Base-by-base conservation (phyloP, 1,284 basidiomycete genomes). In the Leccinum variabile region DNA sequence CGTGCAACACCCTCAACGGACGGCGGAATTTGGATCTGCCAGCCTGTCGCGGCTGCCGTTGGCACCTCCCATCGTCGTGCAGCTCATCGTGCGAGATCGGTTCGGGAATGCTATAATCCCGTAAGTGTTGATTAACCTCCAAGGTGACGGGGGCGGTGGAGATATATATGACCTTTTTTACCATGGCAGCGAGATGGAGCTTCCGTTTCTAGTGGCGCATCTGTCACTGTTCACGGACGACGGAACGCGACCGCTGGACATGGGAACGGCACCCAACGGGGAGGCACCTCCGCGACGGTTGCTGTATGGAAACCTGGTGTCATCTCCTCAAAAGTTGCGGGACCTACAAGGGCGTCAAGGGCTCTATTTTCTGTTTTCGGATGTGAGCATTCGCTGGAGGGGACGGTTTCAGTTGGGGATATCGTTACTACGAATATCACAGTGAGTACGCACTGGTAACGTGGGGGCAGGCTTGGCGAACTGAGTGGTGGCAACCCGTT, bases 311-410 rank as follows among this genome's bases (percentile, higher is more conserved):
- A 91, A 89, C 63, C 79, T 95, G 30, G 92, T 95, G 32, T 88
- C 94, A 13, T 89, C 89, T 1, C 85, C 92, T 1, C 86, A 92
- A 53, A 84, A 89, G 59, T 80, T 94, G 70, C 84, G 89, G 65
- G 90, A 95, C 72, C 81, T 88, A 49, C 86, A 91, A 72, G 92
- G 92, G 50, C 85, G 88, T 41, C 80, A 83, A 66, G 91, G 92
- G 8, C 80, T 92, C 39, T 95, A 91, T 75, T 95, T 97, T 71
- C 79, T 95, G 57, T 97, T 96, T 71, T 89, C 94, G 8, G 95
- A 97, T 74, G 90, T 94, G 67, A 92, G 91, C 71, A 85, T 97
- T 60, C 84, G 91, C 13, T 84, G 83, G 78, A 80, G 84, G 33
- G 94, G 94, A 14, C 83, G 81, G 14, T 97, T 90, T 77, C 84